These are phyloP conservation scores for Monosporozyma solicola DNA, from an alignment of 805 yeast species.

Conservation along the genomic window DNA sequence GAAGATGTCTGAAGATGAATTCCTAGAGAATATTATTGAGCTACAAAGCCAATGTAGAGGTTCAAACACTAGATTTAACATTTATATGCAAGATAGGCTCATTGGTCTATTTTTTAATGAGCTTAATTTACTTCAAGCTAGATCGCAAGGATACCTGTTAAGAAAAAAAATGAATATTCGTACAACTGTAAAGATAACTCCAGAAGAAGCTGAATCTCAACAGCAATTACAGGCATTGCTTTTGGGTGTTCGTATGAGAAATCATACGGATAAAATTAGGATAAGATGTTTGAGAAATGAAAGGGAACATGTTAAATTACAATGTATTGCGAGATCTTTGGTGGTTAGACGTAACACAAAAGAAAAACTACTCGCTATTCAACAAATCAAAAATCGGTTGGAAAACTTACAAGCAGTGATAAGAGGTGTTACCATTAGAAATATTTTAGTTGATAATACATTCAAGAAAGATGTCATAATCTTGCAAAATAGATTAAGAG, in stretches of 20 bases:
- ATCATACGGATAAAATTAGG: slow-evolving; percentile 17
- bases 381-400: slow-evolving; percentile 7
- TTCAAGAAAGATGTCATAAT: slow-evolving; percentile 11
- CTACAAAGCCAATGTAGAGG: slow-evolving; percentile 70
- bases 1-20: slow-evolving; percentile 25
- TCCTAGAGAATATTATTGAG: slow-evolving; percentile 32
- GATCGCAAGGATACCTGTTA: slow-evolving; percentile 41
- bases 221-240: slow-evolving; percentile 43
- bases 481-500: slow-evolving; percentile 49
- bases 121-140: slow-evolving; percentile 40
- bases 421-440: slow-evolving; percentile 7
- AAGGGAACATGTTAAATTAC: slow-evolving; percentile 25
- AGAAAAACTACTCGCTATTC: slow-evolving; percentile 1
- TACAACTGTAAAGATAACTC: neutral
- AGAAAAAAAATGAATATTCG: slow-evolving; percentile 2
- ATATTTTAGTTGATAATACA: neutral
- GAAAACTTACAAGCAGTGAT: slow-evolving; percentile 18
- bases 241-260: slow-evolving; percentile 37
- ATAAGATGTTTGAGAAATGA: slow-evolving; percentile 22
- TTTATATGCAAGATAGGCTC: slow-evolving; percentile 56
- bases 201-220: slow-evolving; percentile 9
- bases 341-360: slow-evolving; percentile 21
- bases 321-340: slow-evolving; percentile 34
- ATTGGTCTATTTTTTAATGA: slow-evolving; percentile 48
- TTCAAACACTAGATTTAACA: slow-evolving; percentile 50